Evolutionary conservation across 2,329 filamentous ascomycete genomes (phyloP), one percentile per base, ranked within the genome.

Genomic region (Beauveria bassiana): DNA sequence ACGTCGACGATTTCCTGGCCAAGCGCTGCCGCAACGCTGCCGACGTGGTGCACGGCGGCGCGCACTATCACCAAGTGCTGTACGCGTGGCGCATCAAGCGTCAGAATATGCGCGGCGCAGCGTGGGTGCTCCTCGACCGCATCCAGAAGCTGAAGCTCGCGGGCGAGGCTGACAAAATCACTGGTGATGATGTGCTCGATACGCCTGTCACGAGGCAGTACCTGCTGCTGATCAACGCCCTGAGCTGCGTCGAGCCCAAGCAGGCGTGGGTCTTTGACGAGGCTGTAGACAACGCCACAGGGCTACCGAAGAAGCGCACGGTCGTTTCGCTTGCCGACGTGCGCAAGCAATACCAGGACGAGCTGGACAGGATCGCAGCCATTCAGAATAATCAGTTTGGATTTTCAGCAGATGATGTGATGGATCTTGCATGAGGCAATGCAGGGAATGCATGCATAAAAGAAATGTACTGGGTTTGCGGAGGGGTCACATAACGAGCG

Each of bases 301-400:
- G 57, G n/a, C 57, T 34, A 26, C 57, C 57, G n/a, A 40, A 34
- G 59, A 89, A 88, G 77, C 86, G 93, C 64, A 88, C 84, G 71
- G 86, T 98, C 42, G 83, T 98, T 18, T 96, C 91, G 38, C 77
- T 99, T 60, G 89, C 89, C 34, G 93, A 96, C 72, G 79, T 98
- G 58, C 84, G 93, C 69, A 91, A 88, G 73, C 89, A 93, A 71
- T 99, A 97, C 73, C 90, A 96, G 75, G 85, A 84, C 26, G 92
- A 98, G 74, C 77, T 99, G 70, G 95, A 99, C 75, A 83, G 91
- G 65, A 88, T 95, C 67, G 90, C 89, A 58, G 89, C 90, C 59
- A 92, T 97, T 72, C 87, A 95, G 75, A 90, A 90, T 70, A 92
- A 96, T 62, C 86, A 96, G 71, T 97, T 96, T 79, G 89, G 89